These are phyloP conservation scores for Irpex lacteus DNA, from an alignment of 1,284 basidiomycete genomes.

Conservation along the genomic window DNA sequence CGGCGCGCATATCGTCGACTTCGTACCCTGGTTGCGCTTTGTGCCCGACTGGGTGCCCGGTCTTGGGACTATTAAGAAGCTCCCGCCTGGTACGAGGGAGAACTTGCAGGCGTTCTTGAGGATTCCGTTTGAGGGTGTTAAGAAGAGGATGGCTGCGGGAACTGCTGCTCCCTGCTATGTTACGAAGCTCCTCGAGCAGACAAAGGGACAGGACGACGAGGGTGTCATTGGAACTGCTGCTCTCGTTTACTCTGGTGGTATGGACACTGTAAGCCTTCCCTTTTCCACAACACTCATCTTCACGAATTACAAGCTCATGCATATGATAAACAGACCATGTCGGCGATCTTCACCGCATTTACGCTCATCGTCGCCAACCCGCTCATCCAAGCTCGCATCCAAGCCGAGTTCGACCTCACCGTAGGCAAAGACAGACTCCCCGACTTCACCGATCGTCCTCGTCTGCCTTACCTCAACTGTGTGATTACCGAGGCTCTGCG, in stretches of 20 bases:
- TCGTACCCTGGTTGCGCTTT: not conserved
- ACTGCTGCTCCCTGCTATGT: not conserved
- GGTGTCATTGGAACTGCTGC: slow-evolving; percentile 1
- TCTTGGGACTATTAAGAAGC: not conserved
- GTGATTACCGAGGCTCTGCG: slow-evolving; percentile 4
- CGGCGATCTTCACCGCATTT: not conserved
- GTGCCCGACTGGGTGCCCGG: not conserved
- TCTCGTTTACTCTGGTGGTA: slow-evolving; percentile 1
- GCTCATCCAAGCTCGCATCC: slow-evolving; percentile 1
- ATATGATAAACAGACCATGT: not conserved
- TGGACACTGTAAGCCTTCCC: not conserved
- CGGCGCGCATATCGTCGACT: not conserved
- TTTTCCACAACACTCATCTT: not conserved
- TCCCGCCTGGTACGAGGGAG: not conserved
- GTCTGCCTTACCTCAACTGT: slow-evolving; percentile 8
- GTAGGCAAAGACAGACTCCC: slow-evolving; percentile 11
- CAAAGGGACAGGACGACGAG: not conserved
- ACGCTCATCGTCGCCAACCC: not conserved
- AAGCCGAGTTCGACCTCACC: slow-evolving; percentile 9
- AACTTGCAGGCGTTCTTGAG: not conserved
- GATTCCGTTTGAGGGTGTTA: slow-evolving; percentile 1
- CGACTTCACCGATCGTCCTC: slow-evolving; percentile 4
- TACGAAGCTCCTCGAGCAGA: not conserved
- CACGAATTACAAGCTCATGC: not conserved
- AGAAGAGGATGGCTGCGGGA: not conserved